These are phyloP conservation scores for Penicillium sp. DNA, from an alignment of 2,329 filamentous ascomycete genomes.

Conservation along the genomic window DNA sequence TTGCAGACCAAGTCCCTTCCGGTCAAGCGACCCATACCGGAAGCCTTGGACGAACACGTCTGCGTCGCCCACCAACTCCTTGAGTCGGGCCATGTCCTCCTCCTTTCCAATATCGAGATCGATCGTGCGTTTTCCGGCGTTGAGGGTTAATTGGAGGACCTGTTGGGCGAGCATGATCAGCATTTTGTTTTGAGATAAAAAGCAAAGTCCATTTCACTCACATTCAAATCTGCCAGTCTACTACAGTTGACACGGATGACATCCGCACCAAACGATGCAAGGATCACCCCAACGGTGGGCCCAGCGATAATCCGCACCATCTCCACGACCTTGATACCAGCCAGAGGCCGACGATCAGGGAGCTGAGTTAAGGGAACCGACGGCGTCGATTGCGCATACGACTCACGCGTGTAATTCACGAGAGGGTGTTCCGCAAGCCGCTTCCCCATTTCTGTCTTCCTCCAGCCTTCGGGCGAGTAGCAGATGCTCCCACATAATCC, in stretches of 20 bases:
- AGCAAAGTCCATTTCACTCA: slow-evolving; percentile 7
- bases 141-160: slow-evolving; percentile 25
- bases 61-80: slow-evolving; percentile 44
- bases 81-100: slow-evolving; percentile 42
- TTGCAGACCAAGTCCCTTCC: slow-evolving; percentile 35
- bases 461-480: slow-evolving; percentile 48
- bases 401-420: slow-evolving; percentile 42
- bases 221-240: slow-evolving; percentile 37
- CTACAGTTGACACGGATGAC: slow-evolving; percentile 50
- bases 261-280: slow-evolving; percentile 49
- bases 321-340: slow-evolving; percentile 54
- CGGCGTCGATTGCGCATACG: slow-evolving; percentile 37
- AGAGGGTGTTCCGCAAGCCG: slow-evolving; percentile 44
- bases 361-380: slow-evolving; percentile 27
- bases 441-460: slow-evolving; percentile 47
- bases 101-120: slow-evolving; percentile 49
- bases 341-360: slow-evolving; percentile 31
- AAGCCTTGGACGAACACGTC: slow-evolving; percentile 59
- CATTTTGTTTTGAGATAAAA: neutral
- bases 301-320: slow-evolving; percentile 40
- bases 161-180: neutral
- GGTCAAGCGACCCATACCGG: slow-evolving; percentile 45
- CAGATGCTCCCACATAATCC: slow-evolving; percentile 49
- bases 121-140: slow-evolving; percentile 28
- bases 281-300: slow-evolving; percentile 43